Percentiles rank a stretch among this genome's conserved stretches.
Evolutionary conservation across 305 asterid genomes (phyloP).

Genomic region (Solanum chacoense): DNA sequence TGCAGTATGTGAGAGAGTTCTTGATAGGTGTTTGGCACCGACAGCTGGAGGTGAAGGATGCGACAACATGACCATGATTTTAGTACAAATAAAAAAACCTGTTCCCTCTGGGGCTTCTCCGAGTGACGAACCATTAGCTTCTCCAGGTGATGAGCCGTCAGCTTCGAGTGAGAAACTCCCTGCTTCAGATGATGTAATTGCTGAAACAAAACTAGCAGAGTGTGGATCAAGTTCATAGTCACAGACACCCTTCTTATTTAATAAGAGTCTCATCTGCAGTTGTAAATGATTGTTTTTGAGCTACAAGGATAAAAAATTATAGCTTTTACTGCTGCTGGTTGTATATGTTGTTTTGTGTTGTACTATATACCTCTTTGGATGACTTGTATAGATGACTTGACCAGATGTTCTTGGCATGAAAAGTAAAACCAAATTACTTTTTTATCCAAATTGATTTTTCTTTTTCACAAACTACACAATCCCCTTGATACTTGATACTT

Average conservation of each 20-base stretch:
- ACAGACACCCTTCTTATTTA: background rate
- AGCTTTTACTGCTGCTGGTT: background rate
- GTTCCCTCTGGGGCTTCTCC: conserved; percentile 11
- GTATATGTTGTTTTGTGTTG: background rate
- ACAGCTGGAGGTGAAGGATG: conserved; percentile 95
- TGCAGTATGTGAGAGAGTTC: conserved; percentile 65
- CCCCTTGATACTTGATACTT: background rate
- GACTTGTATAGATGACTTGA: background rate
- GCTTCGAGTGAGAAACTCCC: background rate
- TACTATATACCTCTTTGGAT: background rate
- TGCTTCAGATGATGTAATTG: conserved; percentile 11
- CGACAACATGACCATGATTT: conserved; percentile 93
- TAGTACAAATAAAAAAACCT: conserved; percentile 66
- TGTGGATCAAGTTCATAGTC: conserved; percentile 14
- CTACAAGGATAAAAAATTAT: background rate
- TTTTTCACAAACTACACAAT: background rate
- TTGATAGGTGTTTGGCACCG: conserved; percentile 89
- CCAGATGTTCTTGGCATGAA: background rate
- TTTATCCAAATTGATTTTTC: background rate
- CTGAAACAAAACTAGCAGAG: conserved; percentile 9
- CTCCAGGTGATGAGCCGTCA: background rate
- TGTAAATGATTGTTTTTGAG: conserved; percentile 9
- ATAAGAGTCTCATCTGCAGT: background rate
- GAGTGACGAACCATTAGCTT: background rate
- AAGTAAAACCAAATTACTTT: background rate